Base-by-base conservation (phyloP, 305 asterid species). In the Fraxinus paxiana region DNA sequence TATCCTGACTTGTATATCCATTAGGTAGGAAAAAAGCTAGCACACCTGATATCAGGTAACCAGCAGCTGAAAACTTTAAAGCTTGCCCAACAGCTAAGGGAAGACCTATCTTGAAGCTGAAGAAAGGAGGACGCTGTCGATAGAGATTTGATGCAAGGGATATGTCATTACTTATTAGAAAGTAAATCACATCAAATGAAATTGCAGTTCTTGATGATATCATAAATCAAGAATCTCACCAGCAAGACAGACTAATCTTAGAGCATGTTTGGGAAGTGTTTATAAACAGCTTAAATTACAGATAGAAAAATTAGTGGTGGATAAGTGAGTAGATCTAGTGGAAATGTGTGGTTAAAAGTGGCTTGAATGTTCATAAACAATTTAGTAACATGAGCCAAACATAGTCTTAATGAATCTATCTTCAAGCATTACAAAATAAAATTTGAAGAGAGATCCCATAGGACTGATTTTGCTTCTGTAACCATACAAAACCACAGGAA, bases 101-200 rank as follows among this genome's bases (percentile, higher is more conserved):
- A 85, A 96, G 86, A 15, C 94, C 97, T 92, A 92, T 94, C 91
- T 96, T 96, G 88, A 90, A 92, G 90, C 94, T 91, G 88, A 94
- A 96, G 93, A 91, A 92, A 41, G 96, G 97, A 84, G 97, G 97
- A 3, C 97, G 88, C 99, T 95, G 98, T 87, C 51, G 65, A 82
- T 24, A 59, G 12, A 79, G 84, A 56, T 5, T 17, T 17, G 28
- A 56, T 56, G 67, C 12, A 18, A 17, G 12, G 3, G 10, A 56
- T 56, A 17, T 56, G 67, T 56, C 22, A 56, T 56, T 56, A 56
- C 67, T 56, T 48, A 83, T 28, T 76, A 34, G 31, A 48, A 10
- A 87, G 91, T 67, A 22, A 82, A 87, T 38, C 70, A 4, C 54
- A 20, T 59, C 20, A 79, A 85, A 51, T 46, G 51, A 73, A 46